These are phyloP conservation scores for Diaporthe helianthi DNA, from an alignment of 2,329 filamentous ascomycete genomes.

Conservation along the genomic window DNA sequence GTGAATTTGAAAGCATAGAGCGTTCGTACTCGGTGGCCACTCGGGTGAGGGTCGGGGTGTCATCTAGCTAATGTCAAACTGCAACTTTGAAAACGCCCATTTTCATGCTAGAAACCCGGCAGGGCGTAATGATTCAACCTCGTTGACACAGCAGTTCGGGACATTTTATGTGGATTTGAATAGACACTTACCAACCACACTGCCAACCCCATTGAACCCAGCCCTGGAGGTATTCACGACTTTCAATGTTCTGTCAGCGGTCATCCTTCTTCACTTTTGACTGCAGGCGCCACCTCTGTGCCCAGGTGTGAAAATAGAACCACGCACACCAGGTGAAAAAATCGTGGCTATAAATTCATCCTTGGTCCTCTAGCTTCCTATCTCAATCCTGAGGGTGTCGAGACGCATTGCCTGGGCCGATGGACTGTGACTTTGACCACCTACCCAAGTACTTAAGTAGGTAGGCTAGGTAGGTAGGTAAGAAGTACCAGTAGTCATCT, in stretches of 20 bases:
- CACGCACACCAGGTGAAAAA: background rate
- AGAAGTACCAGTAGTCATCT: too few relatives aligned
- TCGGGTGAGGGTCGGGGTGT: background rate
- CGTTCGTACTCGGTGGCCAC: too few relatives aligned
- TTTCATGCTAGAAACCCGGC: too few relatives aligned
- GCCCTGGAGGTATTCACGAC: too few relatives aligned
- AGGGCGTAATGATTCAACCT: background rate
- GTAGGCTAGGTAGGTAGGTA: too few relatives aligned
- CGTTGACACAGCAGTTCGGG: background rate
- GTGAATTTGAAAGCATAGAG: too few relatives aligned
- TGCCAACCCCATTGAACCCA: background rate
- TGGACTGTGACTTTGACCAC: constrained; percentile 13
- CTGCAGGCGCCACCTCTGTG: background rate
- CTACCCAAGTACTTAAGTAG: too few relatives aligned
- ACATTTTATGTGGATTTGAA: too few relatives aligned
- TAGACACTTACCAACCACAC: background rate
- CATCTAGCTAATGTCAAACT: background rate
- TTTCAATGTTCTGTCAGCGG: background rate
- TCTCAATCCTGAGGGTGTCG: background rate
- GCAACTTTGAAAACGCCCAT: background rate
- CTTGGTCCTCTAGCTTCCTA: constrained; percentile 16
- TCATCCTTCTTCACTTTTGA: background rate
- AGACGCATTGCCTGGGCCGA: background rate
- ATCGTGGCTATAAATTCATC: background rate
- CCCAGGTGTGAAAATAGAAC: background rate